Conservation (phyloP, 2,329 filamentous ascomycete species). For the Colletotrichum destructivum region DNA sequence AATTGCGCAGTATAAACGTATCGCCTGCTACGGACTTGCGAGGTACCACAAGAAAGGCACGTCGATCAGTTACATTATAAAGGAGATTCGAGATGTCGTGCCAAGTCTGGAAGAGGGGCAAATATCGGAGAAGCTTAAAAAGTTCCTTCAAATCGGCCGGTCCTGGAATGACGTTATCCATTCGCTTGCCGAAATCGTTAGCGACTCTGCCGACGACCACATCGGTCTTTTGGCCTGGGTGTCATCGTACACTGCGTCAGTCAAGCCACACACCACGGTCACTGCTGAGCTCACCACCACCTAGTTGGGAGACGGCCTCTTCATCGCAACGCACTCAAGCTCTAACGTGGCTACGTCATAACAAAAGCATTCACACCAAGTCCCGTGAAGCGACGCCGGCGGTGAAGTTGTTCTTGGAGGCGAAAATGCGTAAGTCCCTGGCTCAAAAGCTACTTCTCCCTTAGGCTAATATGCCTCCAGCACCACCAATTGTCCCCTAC, state of each 20-base stretch:
- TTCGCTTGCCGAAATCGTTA: not conserved
- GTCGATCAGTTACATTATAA: not conserved
- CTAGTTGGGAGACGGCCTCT: not conserved
- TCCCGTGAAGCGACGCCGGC: not conserved
- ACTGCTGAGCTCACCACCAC: not conserved
- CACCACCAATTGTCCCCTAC: not conserved
- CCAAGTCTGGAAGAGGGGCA: not conserved
- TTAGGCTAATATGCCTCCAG: not conserved
- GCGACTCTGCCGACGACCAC: not conserved
- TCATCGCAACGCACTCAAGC: not conserved
- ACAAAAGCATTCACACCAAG: not conserved
- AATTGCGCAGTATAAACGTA: not conserved
- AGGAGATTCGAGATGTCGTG: not conserved
- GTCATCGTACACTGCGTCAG: not conserved
- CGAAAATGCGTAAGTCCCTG: not conserved
- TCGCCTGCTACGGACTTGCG: not conserved
- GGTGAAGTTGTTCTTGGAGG: not conserved
- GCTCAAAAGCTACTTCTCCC: not conserved
- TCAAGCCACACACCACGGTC: not conserved
- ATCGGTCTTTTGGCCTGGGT: constrained; percentile 1
- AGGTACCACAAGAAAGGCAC: not conserved
- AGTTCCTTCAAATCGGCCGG: not conserved
- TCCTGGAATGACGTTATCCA: not conserved
- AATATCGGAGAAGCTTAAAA: not conserved
- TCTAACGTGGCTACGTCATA: not conserved